phyloP scores from a whole-genome alignment of 2,329 filamentous ascomycete genomes.

The Curvularia lunata region DNA sequence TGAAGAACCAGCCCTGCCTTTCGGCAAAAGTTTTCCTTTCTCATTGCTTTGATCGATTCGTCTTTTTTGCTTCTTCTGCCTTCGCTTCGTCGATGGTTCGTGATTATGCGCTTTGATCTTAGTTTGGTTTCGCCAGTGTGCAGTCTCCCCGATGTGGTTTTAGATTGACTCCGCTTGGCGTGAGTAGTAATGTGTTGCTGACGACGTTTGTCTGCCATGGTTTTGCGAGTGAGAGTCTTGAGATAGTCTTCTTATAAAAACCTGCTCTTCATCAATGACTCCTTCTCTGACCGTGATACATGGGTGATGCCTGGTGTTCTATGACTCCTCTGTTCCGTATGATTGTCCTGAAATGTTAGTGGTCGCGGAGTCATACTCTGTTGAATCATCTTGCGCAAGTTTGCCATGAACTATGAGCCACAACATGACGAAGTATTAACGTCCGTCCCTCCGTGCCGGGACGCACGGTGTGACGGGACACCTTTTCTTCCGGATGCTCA shows the following conservation, averaged over 20 bases:
- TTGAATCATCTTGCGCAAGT: neutral
- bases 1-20: slow-evolving; percentile 42
- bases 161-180: slow-evolving; percentile 48
- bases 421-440: neutral
- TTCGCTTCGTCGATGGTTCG: slow-evolving; percentile 14
- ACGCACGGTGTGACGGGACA: too few relatives aligned
- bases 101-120: slow-evolving; percentile 19
- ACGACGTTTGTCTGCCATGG: neutral
- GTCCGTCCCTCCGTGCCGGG: too few relatives aligned
- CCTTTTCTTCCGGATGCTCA: too few relatives aligned
- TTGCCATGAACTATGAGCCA: neutral
- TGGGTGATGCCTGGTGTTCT: slow-evolving; percentile 1
- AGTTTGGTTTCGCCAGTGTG: slow-evolving; percentile 38
- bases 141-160: slow-evolving; percentile 45
- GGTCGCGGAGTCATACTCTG: neutral
- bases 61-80: slow-evolving; percentile 11
- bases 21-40: slow-evolving; percentile 37
- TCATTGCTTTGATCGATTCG: slow-evolving; percentile 13
- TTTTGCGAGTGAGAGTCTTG: slow-evolving; percentile 6
- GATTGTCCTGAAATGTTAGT: neutral
- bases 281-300: neutral
- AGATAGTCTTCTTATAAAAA: slow-evolving; percentile 32
- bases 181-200: slow-evolving; percentile 25
- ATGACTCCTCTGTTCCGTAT: slow-evolving; percentile 4
- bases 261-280: slow-evolving; percentile 24